These are phyloP conservation scores for Phytophthora fragariaefolia DNA, from an alignment of 352 stramenopile species.

Conservation along the genomic window DNA sequence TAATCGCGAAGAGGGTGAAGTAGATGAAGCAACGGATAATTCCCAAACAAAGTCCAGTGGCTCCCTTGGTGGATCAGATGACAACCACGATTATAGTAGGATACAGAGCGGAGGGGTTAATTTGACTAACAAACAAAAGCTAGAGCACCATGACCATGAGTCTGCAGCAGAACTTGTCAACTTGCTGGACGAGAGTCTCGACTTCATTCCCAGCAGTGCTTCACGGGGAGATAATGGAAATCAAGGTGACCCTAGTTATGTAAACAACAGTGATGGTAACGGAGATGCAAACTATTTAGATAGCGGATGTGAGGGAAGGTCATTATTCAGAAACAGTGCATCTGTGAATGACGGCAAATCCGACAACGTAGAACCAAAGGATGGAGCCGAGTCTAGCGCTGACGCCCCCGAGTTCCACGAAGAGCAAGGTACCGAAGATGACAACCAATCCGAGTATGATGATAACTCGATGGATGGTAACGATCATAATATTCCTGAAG, in stretches of 20 bases:
- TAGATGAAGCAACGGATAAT: background rate
- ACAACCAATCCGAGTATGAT: conserved; percentile 27
- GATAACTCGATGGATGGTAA: conserved; percentile 5
- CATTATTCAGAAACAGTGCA: background rate
- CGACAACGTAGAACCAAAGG: conserved; percentile 12
- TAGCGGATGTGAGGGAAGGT: background rate
- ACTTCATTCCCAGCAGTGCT: conserved; percentile 26
- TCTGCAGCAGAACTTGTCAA: conserved; percentile 51
- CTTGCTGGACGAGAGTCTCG: conserved; percentile 68
- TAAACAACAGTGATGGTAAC: conserved; percentile 20
- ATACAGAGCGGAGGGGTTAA: background rate
- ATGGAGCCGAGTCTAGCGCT: background rate
- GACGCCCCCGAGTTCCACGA: background rate
- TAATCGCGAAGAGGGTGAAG: conserved; percentile 8
- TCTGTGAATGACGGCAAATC: conserved; percentile 1
- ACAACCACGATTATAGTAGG: background rate
- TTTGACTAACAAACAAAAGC: background rate
- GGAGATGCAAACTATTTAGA: conserved; percentile 16
- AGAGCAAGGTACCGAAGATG: conserved; percentile 2
- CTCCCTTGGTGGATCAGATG: background rate
- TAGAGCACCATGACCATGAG: conserved; percentile 16
- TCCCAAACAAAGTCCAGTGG: conserved; percentile 1
- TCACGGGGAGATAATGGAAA: conserved; percentile 6
- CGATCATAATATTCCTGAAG: conserved; percentile 3
- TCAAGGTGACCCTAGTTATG: conserved; percentile 5